Evolutionary conservation across 257 asterid genomes (phyloP), one percentile per base, ranked within the genome.

Genomic region (Agastache rugosa): DNA sequence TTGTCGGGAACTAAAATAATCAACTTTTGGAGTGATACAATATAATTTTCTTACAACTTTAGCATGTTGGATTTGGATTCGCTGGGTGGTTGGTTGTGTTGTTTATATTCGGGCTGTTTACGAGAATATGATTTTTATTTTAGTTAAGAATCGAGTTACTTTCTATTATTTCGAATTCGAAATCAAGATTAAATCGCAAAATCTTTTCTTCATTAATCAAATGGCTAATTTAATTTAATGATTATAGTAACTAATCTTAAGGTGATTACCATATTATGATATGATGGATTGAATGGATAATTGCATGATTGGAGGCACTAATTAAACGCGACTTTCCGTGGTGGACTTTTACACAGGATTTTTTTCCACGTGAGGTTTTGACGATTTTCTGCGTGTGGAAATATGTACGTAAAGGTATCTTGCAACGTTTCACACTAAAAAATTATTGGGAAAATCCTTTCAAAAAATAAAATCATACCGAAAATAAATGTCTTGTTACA

Each of bases 371-470:
- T 31, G 20, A 11, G 20, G 44, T 8, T 56, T 70, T 65, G 72
- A 75, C 80, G 9, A 75, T 80, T 75, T 75, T 70, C 45, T 47
- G 15, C 60, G 77, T 63, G 69, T 74, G 63, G 63, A 69, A 79
- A 31, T 37, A 1, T 10, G 71, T 44, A 69, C 51, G 83, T 70
- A 63, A 4, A 37, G n/a, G 42, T n/a, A 71, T 71, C 74, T 64
- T 16, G 7, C 3, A 29, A 8, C 63, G 39, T 4, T 75, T 67
- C 22, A 67, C 44, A 44, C 42, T 15, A 0, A 14, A 27, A 19
- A 8, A 9, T 12, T 0, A 10, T 0, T 4, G 3, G 11, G 9
- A 11, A 1, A 41, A 19, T 17, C 34, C 34, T 29, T 29, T 29
- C 3, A 29, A n/a, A n/a, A n/a, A n/a, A n/a, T n/a, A n/a, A n/a